A percentile compares a stretch with the other conserved stretches of the same genome.
phyloP scores from a whole-genome alignment of 441 rosid genomes.

The Biscutella laevigata region DNA sequence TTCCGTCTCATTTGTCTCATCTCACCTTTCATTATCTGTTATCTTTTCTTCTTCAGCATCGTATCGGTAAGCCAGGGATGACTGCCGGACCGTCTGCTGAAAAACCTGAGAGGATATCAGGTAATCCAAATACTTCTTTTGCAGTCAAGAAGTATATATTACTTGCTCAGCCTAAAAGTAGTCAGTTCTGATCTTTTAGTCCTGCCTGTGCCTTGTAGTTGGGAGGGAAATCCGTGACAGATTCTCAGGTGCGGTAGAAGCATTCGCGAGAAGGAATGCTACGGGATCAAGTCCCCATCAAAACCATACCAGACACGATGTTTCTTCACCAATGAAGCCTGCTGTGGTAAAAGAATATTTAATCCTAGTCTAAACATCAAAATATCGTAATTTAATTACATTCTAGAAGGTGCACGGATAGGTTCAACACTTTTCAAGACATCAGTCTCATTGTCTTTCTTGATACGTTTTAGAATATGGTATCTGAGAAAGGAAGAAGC shows the following conservation, averaged over 20 bases:
- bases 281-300: constrained; percentile 49
- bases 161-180: neutral
- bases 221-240: constrained; percentile 85
- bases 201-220: constrained; percentile 26
- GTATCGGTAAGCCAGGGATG: constrained; percentile 46
- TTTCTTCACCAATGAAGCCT: constrained; percentile 50
- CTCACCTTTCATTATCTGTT: too few species aligned
- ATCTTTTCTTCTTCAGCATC: constrained; percentile 45
- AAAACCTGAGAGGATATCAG: constrained; percentile 68
- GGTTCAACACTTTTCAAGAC: neutral
- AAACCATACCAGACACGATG: constrained; percentile 55
- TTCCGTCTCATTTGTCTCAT: too few species aligned
- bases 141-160: neutral
- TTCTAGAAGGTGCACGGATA: neutral
- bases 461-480: constrained; percentile 43
- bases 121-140: constrained; percentile 21
- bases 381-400: neutral
- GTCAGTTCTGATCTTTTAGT: neutral
- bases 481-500: constrained; percentile 56
- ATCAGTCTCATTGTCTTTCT: neutral
- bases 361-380: neutral
- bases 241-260: constrained; percentile 95
- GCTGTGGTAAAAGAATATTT: constrained; percentile 26
- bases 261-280: constrained; percentile 63
- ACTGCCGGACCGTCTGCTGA: constrained; percentile 61